Base-by-base conservation (phyloP, 345 rosid species). In the Stellera chamaejasme region DNA sequence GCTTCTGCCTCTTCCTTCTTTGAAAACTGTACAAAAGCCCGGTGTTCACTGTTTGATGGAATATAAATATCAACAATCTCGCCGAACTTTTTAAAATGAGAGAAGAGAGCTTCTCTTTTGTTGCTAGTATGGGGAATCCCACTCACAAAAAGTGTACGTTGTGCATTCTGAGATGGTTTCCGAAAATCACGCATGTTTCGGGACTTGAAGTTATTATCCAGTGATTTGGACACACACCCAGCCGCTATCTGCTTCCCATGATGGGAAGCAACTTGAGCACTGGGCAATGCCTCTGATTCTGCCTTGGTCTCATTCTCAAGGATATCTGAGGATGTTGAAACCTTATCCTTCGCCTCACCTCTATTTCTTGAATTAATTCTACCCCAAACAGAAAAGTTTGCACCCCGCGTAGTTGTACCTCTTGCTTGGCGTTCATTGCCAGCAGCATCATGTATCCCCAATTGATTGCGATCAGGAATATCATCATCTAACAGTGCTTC, bases 1-100 rank as follows among this genome's bases (percentile, higher is more conserved):
- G 97, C 89, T 70, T 93, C 99, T 47, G 97, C 97, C 65, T 87
- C 96, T 72, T 93, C 97, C 58, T 92, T 85, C 62, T 69, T 90
- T 2, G 95, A 89, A 74, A 90, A 93, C 71, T 93, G 99, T 36
- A 93, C 87, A 79, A 90, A 93, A 64, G 99, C 99, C 54, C 88
- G 73, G 23, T 19, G 23, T 55, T 87, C 94, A 68, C 84, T 79
- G 62, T 82, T 87, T 45, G 55, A 6, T 27, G 99, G 99, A 62
- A 87, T 85, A 69, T 78, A 79, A 66, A 93, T 83, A 67, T 93
- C 99, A 64, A 93, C 66, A 63, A 93, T 82, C 80, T 80, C 80
- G 45, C 99, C 99, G 66, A 90, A 93, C 66, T 83, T 93, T 51
- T 76, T 74, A 69, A 93, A 90, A 81, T 93, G 99, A 60, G 96